Percentiles rank a stretch among this genome's conserved stretches.
These are phyloP conservation scores for Leptosphaerulina australis DNA, from an alignment of 2,329 filamentous ascomycete species.

Conservation along the genomic window DNA sequence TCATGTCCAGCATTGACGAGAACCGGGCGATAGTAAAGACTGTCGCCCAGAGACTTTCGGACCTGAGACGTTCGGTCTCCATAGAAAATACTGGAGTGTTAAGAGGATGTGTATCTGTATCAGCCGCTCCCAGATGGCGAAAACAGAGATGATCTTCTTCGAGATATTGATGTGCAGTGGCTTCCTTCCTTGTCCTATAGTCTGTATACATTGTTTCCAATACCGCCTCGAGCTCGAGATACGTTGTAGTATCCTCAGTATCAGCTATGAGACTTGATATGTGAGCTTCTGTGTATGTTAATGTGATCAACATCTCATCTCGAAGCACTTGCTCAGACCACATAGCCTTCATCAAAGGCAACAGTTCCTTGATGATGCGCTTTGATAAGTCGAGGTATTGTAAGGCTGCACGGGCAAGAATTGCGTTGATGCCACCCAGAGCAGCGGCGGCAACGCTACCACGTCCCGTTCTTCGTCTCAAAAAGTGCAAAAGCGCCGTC, in stretches of 20 bases:
- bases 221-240: constrained; percentile 64
- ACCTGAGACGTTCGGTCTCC: constrained; percentile 41
- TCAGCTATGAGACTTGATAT: constrained; percentile 43
- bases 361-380: constrained; percentile 63
- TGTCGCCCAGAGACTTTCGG: constrained; percentile 46
- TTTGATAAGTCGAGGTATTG: constrained; percentile 71
- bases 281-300: constrained; percentile 65
- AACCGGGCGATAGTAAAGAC: constrained; percentile 50
- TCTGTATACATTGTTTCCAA: constrained; percentile 75
- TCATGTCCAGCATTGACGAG: constrained; percentile 43
- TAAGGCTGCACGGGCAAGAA: constrained; percentile 69
- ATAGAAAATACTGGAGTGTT: constrained; percentile 40
- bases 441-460: constrained; percentile 73
- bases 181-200: constrained; percentile 73
- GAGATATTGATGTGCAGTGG: constrained; percentile 53
- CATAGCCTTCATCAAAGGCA: constrained; percentile 75
- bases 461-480: constrained; percentile 66
- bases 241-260: constrained; percentile 32
- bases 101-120: constrained; percentile 31
- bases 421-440: constrained; percentile 75
- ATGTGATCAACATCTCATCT: constrained; percentile 74
- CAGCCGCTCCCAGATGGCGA: constrained; percentile 51
- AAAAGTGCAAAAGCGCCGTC: constrained; percentile 62
- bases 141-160: constrained; percentile 75
- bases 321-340: constrained; percentile 71